Evolutionary conservation across 2,329 filamentous ascomycete species (phyloP).

Genomic region (Neonectria hederae): DNA sequence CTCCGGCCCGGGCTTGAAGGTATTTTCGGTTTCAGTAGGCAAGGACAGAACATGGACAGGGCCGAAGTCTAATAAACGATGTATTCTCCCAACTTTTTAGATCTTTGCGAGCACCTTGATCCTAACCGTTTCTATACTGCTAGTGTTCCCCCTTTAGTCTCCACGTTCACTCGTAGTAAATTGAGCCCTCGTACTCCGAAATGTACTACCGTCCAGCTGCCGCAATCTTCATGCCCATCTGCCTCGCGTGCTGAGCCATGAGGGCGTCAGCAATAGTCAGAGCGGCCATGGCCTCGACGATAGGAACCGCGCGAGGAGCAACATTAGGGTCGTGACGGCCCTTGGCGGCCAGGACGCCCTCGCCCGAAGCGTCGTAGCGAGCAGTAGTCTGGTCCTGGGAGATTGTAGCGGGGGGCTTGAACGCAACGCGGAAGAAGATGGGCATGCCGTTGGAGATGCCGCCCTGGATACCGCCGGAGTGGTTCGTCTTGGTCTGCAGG

Average conservation of each 20-base stretch:
- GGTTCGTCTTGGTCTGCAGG: conserved; percentile 83
- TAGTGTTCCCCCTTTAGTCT: conserved; percentile 32
- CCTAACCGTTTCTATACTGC: conserved; percentile 34
- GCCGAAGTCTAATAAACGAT: conserved; percentile 36
- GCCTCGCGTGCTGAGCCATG: conserved; percentile 68
- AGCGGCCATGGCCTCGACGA: conserved; percentile 90
- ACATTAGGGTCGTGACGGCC: conserved; percentile 94
- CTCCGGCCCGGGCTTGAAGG: conserved; percentile 29
- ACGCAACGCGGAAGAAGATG: conserved; percentile 92
- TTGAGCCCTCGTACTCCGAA: conserved; percentile 30
- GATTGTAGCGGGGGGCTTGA: conserved; percentile 95
- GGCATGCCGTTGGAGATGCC: conserved; percentile 92
- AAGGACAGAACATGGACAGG: conserved; percentile 36
- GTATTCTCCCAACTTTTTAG: conserved; percentile 34
- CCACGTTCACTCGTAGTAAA: conserved; percentile 32
- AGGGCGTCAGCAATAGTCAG: conserved; percentile 87
- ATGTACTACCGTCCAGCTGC: conserved; percentile 34
- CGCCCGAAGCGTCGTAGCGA: conserved; percentile 75
- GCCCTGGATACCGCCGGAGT: conserved; percentile 92
- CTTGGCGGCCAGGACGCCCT: conserved; percentile 86
- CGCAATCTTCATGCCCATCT: conserved; percentile 34
- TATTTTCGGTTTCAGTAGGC: conserved; percentile 33
- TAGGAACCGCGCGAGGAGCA: conserved; percentile 84
- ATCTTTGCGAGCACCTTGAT: conserved; percentile 34
- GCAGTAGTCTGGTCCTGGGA: conserved; percentile 85